Evolutionary conservation across 2,329 filamentous ascomycete genomes (phyloP), one percentile per base, ranked within the genome.

Genomic region (Hirsutella minnesotensis): DNA sequence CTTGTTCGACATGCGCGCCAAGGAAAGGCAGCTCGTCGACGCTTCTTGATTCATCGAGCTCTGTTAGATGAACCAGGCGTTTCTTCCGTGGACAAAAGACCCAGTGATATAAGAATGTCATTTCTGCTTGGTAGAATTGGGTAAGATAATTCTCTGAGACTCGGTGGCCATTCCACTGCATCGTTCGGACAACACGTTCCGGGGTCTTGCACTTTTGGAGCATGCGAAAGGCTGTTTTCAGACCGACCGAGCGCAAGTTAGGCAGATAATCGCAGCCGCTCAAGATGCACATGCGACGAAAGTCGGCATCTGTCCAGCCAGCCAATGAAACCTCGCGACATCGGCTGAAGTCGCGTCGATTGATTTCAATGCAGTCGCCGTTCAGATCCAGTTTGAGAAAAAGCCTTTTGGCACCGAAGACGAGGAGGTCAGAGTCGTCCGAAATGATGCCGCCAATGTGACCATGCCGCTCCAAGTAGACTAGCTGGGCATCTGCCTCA

Each of bases 191-290:
- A 16, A 94, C 74, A 45, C 81, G 82, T 41, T 96, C 90, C 5
- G 92, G 76, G 1, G 79, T 86, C 61, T 90, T 95, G 66, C 95
- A 78, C 61, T 94, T 95, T 46, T 90, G 80, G 46, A 98, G 75
- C 67, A 92, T 77, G 37, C 88, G 81, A 62, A 98, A 85, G 1
- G 92, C 90, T 5, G 89, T 96, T 69, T 95, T 96, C 44, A 98
- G 63, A 0, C 92, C 92, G 62, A 98, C 79, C 40, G 83, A 83
- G 44, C 79, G 81, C 47, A 98, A 85, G 45, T 83, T 84, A 3
- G 81, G 70, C n/a, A 96, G 73, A 60, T 98, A 98, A 59, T 98
- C 92, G 58, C 92, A 98, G 8, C 92, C 92, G 57, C 88, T 95
- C 46, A 98, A 66, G 51, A 98, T 98, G 34, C 89, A 87, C 92